These are phyloP conservation scores for Ophiocordyceps camponoti-floridani DNA, from an alignment of 2,329 filamentous ascomycete genomes.

Conservation along the genomic window DNA sequence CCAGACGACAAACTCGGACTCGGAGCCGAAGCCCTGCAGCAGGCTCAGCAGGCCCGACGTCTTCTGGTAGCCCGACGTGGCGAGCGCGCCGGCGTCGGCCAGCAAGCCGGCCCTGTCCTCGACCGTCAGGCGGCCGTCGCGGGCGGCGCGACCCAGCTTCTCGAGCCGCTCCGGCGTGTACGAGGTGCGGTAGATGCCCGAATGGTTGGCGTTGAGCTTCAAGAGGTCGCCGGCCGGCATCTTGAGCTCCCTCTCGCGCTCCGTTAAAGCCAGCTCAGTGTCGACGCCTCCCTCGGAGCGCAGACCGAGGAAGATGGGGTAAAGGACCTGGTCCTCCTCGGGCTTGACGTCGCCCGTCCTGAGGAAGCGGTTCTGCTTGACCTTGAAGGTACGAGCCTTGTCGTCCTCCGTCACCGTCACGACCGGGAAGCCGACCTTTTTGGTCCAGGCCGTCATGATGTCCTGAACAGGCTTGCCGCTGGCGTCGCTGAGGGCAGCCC, in stretches of 20 bases:
- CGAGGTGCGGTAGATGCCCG: constrained; percentile 77
- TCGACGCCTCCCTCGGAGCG: constrained; percentile 72
- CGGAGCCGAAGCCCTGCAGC: constrained; percentile 66
- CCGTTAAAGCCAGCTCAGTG: constrained; percentile 23
- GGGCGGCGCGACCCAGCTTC: constrained; percentile 78
- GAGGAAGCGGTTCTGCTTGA: constrained; percentile 92
- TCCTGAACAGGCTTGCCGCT: constrained; percentile 81
- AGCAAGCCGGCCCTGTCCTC: constrained; percentile 93
- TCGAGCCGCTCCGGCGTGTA: constrained; percentile 69
- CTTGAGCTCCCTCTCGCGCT: constrained; percentile 60
- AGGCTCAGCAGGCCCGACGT: constrained; percentile 77
- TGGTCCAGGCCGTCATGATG: constrained; percentile 94
- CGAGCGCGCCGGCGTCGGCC: constrained; percentile 77
- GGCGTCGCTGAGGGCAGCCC: constrained; percentile 71
- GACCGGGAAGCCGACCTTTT: constrained; percentile 86
- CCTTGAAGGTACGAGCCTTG: constrained; percentile 51
- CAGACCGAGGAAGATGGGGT: constrained; percentile 76
- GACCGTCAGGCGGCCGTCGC: constrained; percentile 50
- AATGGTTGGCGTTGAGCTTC: constrained; percentile 93
- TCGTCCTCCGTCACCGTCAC: constrained; percentile 57
- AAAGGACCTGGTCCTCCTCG: constrained; percentile 76
- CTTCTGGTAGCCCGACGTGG: constrained; percentile 81
- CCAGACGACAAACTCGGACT: constrained; percentile 88
- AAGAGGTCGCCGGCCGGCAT: constrained; percentile 72
- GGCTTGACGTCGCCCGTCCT: constrained; percentile 84